These are phyloP conservation scores for Aphanomyces cochlioides DNA, from an alignment of 352 stramenopile species.

Conservation along the genomic window DNA sequence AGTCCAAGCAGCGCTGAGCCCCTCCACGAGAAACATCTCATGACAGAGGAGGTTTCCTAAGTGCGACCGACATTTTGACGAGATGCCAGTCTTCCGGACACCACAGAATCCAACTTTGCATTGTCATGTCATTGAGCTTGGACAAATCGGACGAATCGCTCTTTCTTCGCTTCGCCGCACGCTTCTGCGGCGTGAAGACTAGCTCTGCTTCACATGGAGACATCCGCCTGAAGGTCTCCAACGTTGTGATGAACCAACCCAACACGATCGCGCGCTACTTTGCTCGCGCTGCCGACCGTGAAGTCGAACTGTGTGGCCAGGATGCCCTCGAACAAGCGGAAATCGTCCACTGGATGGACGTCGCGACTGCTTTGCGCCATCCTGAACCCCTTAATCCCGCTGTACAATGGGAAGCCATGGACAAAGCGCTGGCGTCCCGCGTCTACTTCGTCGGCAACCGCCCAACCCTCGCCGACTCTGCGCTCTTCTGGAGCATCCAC, in stretches of 20 bases:
- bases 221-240: slow-evolving; percentile 65
- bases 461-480: slow-evolving; percentile 71
- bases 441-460: slow-evolving; percentile 68
- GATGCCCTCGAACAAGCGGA: slow-evolving; percentile 64
- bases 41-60: not conserved
- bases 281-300: slow-evolving; percentile 63
- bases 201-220: slow-evolving; percentile 65
- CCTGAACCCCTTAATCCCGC: slow-evolving; percentile 41
- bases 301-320: slow-evolving; percentile 58
- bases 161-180: slow-evolving; percentile 76
- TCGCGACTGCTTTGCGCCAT: slow-evolving; percentile 46
- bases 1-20: not conserved
- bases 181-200: slow-evolving; percentile 73
- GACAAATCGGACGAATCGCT: slow-evolving; percentile 69
- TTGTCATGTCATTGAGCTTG: slow-evolving; percentile 71
- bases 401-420: slow-evolving; percentile 52
- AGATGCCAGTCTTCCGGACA: too few relatives aligned
- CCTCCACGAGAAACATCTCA: not conserved
- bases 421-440: slow-evolving; percentile 48
- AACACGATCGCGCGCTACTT: slow-evolving; percentile 76
- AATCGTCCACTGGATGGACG: slow-evolving; percentile 74
- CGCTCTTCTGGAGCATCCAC: slow-evolving; percentile 68
- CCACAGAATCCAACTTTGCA: not conserved
- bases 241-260: slow-evolving; percentile 63
- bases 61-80: not conserved